phyloP scores from a whole-genome alignment of 306 rosid genomes.

The Bauhinia variegata region DNA sequence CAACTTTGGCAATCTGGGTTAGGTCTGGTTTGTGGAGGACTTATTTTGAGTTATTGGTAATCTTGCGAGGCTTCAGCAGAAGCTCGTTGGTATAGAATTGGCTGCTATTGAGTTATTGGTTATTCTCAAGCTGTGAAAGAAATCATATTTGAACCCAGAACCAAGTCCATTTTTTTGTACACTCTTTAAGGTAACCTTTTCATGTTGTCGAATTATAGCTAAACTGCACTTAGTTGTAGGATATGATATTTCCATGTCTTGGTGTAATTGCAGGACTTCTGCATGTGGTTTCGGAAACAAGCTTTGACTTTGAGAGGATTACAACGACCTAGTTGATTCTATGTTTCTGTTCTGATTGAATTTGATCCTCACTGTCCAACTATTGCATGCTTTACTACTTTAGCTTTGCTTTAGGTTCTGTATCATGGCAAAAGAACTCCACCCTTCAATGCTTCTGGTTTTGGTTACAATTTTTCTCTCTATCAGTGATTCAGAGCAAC shows the following conservation, averaged over 20 bases:
- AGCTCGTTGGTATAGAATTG: neutral
- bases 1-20: neutral
- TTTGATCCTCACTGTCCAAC: no score
- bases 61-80: constrained; percentile 16
- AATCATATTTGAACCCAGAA: neutral
- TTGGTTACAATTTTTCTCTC: constrained; percentile 44
- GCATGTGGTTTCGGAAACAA: constrained; percentile 22
- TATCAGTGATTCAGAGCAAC: constrained; percentile 50
- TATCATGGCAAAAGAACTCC: constrained; percentile 53
- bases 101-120: no score
- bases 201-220: constrained; percentile 20
- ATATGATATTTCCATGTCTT: no score
- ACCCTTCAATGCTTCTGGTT: constrained; percentile 45
- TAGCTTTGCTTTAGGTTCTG: constrained; percentile 17
- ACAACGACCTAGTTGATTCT: no score
- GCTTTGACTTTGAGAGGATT: constrained; percentile 28
- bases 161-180: constrained; percentile 9
- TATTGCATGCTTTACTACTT: constrained; percentile 30
- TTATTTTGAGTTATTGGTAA: constrained; percentile 11
- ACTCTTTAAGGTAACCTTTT: constrained; percentile 24
- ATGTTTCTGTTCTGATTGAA: no score
- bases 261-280: constrained; percentile 46
- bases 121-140: neutral
- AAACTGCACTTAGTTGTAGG: neutral
- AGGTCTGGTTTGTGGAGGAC: constrained; percentile 6